Evolutionary conservation across 1,284 basidiomycete genomes (phyloP).

Genomic region (Rhodotorula sp.): DNA sequence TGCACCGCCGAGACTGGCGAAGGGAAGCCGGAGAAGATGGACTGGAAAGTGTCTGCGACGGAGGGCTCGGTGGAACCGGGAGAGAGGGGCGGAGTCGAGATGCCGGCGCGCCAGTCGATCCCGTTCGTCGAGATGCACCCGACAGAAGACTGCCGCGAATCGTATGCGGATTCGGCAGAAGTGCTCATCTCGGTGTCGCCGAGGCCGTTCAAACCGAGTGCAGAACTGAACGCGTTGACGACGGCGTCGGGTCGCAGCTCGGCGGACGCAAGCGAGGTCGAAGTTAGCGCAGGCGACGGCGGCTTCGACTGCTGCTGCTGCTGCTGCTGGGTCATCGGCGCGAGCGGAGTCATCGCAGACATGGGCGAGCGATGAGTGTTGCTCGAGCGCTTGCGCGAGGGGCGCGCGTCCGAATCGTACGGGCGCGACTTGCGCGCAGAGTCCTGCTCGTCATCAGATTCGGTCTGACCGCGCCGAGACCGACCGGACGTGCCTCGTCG

Average conservation of each 20-base stretch:
- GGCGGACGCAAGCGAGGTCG: neutral
- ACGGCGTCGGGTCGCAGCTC: neutral
- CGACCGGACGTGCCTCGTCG: constrained; percentile 1
- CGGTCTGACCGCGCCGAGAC: constrained; percentile 9
- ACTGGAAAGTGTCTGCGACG: constrained; percentile 26
- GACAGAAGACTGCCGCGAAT: neutral
- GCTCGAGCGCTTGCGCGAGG: constrained; percentile 23
- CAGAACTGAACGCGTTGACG: neutral
- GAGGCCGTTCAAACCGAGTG: constrained; percentile 23
- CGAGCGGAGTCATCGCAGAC: constrained; percentile 45
- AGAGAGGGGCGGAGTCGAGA: constrained; percentile 33
- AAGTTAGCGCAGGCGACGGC: neutral
- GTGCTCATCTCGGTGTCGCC: constrained; percentile 11
- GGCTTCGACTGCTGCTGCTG: constrained; percentile 1
- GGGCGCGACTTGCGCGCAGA: constrained; percentile 40
- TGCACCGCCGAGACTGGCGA: constrained; percentile 11
- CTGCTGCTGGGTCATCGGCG: neutral
- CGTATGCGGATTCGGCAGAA: neutral
- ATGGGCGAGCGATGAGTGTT: constrained; percentile 31
- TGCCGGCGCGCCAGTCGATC: constrained; percentile 23
- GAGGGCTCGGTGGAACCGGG: constrained; percentile 30
- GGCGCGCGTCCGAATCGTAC: constrained; percentile 45
- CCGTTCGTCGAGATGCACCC: neutral
- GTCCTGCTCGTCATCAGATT: constrained; percentile 26
- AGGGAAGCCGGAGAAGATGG: constrained; percentile 24